Conservation (phyloP, 1,284 basidiomycete genomes). For the Lentinula novae-zelandiae region DNA sequence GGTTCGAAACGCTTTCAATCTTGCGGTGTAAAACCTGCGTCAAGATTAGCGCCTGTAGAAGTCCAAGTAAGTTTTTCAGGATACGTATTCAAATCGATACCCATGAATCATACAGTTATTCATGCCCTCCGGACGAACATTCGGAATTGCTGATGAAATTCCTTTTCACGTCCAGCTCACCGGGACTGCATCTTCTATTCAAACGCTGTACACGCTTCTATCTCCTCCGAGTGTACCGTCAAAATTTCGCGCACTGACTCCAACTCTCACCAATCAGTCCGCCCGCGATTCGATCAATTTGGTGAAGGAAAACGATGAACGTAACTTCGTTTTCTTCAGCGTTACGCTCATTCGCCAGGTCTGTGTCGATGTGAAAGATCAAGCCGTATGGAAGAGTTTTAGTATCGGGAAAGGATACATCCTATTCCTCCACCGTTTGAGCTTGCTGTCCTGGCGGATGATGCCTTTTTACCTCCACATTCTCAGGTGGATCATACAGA, state of each 20-base stretch:
- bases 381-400: slow-evolving; percentile 12
- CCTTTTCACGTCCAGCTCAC: slow-evolving; percentile 16
- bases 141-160: slow-evolving; percentile 11
- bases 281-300: not conserved
- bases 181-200: slow-evolving; percentile 6
- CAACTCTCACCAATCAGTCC: not conserved
- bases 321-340: not conserved
- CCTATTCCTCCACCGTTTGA: slow-evolving; percentile 16
- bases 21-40: not conserved
- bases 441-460: not conserved
- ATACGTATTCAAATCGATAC: not conserved
- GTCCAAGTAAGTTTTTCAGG: not conserved
- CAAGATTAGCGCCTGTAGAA: not conserved
- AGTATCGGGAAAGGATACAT: slow-evolving; percentile 16
- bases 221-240: not conserved
- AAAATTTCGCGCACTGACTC: not conserved
- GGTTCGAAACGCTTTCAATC: slow-evolving; percentile 4
- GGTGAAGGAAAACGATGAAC: not conserved
- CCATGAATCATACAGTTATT: slow-evolving; percentile 2
- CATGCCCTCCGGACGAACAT: slow-evolving; percentile 14
- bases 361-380: slow-evolving; percentile 13
- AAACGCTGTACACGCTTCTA: not conserved
- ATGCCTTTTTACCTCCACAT: not conserved
- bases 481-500: not conserved
- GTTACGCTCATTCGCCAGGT: slow-evolving; percentile 17